Evolutionary conservation across 768 basidiomycete species (phyloP).

Genomic region (Xanthoconium purpureum): DNA sequence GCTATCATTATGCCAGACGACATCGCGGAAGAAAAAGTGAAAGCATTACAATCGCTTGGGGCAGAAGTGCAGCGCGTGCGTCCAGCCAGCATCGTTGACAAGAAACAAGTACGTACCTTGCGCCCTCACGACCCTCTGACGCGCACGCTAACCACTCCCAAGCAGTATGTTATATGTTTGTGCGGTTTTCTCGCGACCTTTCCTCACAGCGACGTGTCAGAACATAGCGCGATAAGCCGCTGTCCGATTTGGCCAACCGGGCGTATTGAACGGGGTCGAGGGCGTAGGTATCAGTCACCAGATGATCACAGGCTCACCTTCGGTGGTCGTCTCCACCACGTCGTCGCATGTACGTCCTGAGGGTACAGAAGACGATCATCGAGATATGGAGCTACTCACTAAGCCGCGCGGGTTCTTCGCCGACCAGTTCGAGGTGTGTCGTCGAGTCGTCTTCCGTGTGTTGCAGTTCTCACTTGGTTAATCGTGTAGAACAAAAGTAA

Average conservation of each 20-base stretch:
- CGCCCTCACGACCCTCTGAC: neutral
- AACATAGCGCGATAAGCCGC: slow-evolving; percentile 87
- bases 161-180: slow-evolving; percentile 62
- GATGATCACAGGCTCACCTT: slow-evolving; percentile 44
- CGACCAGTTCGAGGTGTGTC: slow-evolving; percentile 84
- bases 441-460: neutral
- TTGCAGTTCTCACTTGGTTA: neutral
- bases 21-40: slow-evolving; percentile 87
- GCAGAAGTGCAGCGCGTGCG: slow-evolving; percentile 87
- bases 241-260: slow-evolving; percentile 57
- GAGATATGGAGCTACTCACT: slow-evolving; percentile 41
- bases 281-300: slow-evolving; percentile 27
- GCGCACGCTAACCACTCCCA: slow-evolving; percentile 1
- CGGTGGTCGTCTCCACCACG: slow-evolving; percentile 52
- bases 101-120: slow-evolving; percentile 68
- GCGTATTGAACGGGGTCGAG: slow-evolving; percentile 19
- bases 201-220: slow-evolving; percentile 36
- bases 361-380: slow-evolving; percentile 29
- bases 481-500: slow-evolving; percentile 70
- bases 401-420: slow-evolving; percentile 87
- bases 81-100: slow-evolving; percentile 96
- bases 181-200: neutral
- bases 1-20: slow-evolving; percentile 91
- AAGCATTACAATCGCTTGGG: slow-evolving; percentile 77
- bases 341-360: slow-evolving; percentile 41